These are phyloP conservation scores for Salix purpurea DNA, from an alignment of 345 rosid species.

Conservation along the genomic window DNA sequence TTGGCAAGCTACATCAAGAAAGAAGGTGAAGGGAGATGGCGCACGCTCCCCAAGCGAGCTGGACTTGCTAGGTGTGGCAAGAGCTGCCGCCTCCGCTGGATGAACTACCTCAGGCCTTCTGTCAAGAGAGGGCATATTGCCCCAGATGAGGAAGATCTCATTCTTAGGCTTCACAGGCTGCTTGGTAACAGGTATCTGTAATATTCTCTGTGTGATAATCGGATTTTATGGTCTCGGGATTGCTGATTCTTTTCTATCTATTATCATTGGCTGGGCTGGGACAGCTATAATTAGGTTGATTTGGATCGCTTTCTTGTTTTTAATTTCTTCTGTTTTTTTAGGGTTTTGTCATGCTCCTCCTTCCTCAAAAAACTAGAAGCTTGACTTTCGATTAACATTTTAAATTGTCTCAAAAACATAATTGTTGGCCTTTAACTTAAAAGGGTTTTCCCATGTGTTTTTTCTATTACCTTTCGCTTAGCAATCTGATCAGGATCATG, in stretches of 20 bases:
- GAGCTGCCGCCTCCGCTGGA: conserved; percentile 74
- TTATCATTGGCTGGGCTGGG: neutral
- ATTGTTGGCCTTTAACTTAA: too few relatives aligned
- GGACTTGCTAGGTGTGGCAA: conserved; percentile 64
- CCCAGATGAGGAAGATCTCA: conserved; percentile 65
- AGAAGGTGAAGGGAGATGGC: conserved; percentile 62
- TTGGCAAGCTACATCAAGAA: conserved; percentile 42
- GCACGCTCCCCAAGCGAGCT: conserved; percentile 53
- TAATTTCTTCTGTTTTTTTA: too few relatives aligned
- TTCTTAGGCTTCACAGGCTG: conserved; percentile 57
- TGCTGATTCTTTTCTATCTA: too few relatives aligned
- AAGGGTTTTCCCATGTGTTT: too few relatives aligned
- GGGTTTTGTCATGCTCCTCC: too few relatives aligned
- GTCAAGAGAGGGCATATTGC: conserved; percentile 62
- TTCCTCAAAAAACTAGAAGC: too few relatives aligned
- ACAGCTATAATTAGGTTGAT: too few relatives aligned
- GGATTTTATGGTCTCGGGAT: neutral
- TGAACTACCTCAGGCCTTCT: conserved; percentile 60
- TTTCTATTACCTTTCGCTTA: too few relatives aligned
- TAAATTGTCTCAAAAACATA: too few relatives aligned
- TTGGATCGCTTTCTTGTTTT: too few relatives aligned
- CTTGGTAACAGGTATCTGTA: conserved; percentile 48
- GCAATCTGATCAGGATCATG: too few relatives aligned
- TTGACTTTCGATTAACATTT: too few relatives aligned
- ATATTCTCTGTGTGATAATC: neutral